Percentiles rank a stretch among this genome's conserved stretches.
Evolutionary conservation across 2,329 filamentous ascomycete species (phyloP).

Genomic region (Colletotrichum orchidophilum): DNA sequence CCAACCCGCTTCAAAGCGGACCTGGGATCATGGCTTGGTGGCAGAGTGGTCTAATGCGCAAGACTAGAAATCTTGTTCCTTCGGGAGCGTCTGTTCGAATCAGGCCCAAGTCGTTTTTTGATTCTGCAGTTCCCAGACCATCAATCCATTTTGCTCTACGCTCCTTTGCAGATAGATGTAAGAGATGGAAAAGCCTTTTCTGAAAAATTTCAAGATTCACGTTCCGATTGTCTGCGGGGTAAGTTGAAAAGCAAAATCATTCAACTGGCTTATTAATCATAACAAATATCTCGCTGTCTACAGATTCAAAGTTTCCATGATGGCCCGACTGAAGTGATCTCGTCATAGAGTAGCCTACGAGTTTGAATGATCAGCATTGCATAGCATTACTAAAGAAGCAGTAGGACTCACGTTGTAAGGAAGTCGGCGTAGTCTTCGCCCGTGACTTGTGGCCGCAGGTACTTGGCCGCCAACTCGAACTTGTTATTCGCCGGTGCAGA

Average conservation of each 20-base stretch:
- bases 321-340: not conserved
- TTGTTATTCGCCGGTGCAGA: slow-evolving; percentile 33
- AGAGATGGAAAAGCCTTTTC: too few species aligned
- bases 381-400: too few species aligned
- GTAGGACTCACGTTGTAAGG: slow-evolving; percentile 25
- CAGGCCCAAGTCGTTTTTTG: slow-evolving; percentile 9
- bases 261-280: not conserved
- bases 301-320: not conserved
- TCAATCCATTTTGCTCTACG: too few species aligned
- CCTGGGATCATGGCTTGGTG: not conserved
- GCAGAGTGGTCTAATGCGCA: slow-evolving; percentile 19
- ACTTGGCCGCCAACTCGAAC: slow-evolving; percentile 28
- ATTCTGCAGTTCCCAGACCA: too few species aligned
- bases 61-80: slow-evolving; percentile 21
- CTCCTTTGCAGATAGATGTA: too few species aligned
- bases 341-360: not conserved
- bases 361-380: not conserved
- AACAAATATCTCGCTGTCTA: too few species aligned
- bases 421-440: slow-evolving; percentile 31
- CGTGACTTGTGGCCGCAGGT: slow-evolving; percentile 23
- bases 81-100: slow-evolving; percentile 19
- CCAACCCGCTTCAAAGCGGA: not conserved
- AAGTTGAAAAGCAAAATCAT: not conserved
- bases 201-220: too few species aligned
- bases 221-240: too few species aligned